Evolutionary conservation across 192 early-diverging fungal genomes (phyloP).

Genomic region (Entomortierella parvispora): DNA sequence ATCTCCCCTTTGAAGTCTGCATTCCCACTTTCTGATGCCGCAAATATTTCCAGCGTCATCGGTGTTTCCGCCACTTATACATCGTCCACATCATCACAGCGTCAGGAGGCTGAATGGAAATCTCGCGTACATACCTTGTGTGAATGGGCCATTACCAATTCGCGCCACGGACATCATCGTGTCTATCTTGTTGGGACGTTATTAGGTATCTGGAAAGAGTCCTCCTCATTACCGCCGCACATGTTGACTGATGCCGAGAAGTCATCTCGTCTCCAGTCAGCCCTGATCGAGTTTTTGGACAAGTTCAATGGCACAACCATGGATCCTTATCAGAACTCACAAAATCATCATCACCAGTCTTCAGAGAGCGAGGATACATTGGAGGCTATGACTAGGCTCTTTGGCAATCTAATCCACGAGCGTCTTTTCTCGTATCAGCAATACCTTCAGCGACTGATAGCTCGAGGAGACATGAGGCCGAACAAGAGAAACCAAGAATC

Average conservation of each 20-base stretch:
- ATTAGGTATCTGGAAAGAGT: constrained; percentile 54
- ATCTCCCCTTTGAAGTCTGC: constrained; percentile 22
- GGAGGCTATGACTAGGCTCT: constrained; percentile 56
- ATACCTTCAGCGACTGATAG: constrained; percentile 66
- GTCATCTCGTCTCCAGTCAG: constrained; percentile 53
- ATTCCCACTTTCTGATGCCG: background rate
- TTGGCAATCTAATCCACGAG: constrained; percentile 62
- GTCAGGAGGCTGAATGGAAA: constrained; percentile 21
- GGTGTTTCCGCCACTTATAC: background rate
- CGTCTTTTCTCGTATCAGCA: constrained; percentile 67
- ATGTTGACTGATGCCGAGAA: constrained; percentile 25
- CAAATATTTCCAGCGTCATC: background rate
- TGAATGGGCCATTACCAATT: constrained; percentile 61
- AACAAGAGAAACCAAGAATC: constrained; percentile 41
- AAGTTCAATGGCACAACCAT: constrained; percentile 40
- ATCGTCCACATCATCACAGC: constrained; percentile 9
- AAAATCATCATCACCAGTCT: constrained; percentile 8
- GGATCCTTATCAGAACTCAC: background rate
- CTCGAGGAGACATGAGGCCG: constrained; percentile 61
- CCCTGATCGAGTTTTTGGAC: constrained; percentile 62
- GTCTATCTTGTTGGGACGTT: constrained; percentile 58
- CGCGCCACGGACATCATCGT: constrained; percentile 58
- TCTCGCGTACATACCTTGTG: constrained; percentile 55
- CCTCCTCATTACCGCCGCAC: constrained; percentile 7
- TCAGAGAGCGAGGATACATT: constrained; percentile 31